Base-by-base conservation (phyloP, 805 yeast genomes). In the Ogataea corticis region DNA sequence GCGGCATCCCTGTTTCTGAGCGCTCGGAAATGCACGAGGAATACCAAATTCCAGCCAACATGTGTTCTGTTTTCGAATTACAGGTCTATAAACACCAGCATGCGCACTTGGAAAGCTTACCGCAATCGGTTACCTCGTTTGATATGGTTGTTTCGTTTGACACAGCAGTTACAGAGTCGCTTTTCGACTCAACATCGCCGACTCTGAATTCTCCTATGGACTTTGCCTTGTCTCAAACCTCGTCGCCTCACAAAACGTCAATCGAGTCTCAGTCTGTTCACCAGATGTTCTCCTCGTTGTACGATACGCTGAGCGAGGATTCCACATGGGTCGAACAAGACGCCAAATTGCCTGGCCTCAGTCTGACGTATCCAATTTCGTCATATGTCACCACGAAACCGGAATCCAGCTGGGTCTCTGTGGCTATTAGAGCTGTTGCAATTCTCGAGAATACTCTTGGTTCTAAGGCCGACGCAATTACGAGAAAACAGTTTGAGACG, bases 51-150 rank as follows among this genome's bases (percentile, higher is more conserved):
- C 68, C 68, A 6, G 33, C 50, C 2, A 50, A 50, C 7, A 47
- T 62, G 51, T 63, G 67, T 41, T 56, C 61, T 2, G 56, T 60
- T 12, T 54, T 63, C 13, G 56, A 54, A 31, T n/a, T 64, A 19
- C 41, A 46, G 15, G 43, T 51, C 2, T 64, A 63, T 40, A 51
- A 42, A 19, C 63, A 57, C 23, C 4, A 28, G 38, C 44, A 43
- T 6, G 46, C 57, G n/a, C 45, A 35, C 14, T 49, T 52, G 17
- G 7, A 34, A 37, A 19, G 21, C 7, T 21, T 45, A 2, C 37
- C 45, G 2, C 38, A 41, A 19, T 42, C 50, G 14, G 14, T n/a
- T 11, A 41, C 49, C 10, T 33, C 45, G n/a, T 35, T 53, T 15
- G 61, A 54, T 17, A 42, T 46, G 30, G 38, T 48, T 14, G 16